A percentile compares a stretch with the other conserved stretches of the same genome.
Conservation (phyloP, 2,329 filamentous ascomycete genomes). For the Calonectria henricotiae region DNA sequence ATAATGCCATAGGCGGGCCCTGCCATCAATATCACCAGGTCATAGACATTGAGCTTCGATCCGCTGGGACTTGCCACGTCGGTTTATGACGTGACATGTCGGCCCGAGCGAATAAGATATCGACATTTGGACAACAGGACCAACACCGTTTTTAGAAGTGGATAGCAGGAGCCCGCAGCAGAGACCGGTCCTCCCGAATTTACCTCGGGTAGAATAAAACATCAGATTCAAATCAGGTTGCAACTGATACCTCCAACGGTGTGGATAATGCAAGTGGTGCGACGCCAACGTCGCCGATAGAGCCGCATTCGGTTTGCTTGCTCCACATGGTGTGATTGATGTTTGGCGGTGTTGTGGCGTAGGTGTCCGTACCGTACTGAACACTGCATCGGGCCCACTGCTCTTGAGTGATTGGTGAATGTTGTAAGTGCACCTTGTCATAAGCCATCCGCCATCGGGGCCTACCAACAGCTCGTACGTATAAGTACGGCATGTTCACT, state of each 20-base stretch:
- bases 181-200: neutral
- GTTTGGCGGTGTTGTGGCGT: neutral
- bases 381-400: neutral
- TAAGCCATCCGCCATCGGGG: neutral
- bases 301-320: slow-evolving; percentile 2
- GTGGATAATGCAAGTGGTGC: slow-evolving; percentile 5
- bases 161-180: neutral
- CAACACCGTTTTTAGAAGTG: neutral
- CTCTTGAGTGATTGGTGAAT: neutral
- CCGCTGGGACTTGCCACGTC: slow-evolving; percentile 10
- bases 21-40: neutral
- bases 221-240: neutral
- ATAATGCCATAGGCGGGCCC: neutral
- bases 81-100: slow-evolving; percentile 23
- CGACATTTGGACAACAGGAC: neutral
- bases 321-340: slow-evolving; percentile 20
- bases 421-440: neutral
- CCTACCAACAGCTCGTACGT: neutral
- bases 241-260: neutral
- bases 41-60: neutral
- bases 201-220: slow-evolving; percentile 15
- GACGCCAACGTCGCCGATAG: slow-evolving; percentile 1
- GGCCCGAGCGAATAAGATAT: neutral
- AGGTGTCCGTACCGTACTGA: neutral
- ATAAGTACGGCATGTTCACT: neutral